phyloP scores from a whole-genome alignment of 768 basidiomycete genomes.

The Mycena floridula region DNA sequence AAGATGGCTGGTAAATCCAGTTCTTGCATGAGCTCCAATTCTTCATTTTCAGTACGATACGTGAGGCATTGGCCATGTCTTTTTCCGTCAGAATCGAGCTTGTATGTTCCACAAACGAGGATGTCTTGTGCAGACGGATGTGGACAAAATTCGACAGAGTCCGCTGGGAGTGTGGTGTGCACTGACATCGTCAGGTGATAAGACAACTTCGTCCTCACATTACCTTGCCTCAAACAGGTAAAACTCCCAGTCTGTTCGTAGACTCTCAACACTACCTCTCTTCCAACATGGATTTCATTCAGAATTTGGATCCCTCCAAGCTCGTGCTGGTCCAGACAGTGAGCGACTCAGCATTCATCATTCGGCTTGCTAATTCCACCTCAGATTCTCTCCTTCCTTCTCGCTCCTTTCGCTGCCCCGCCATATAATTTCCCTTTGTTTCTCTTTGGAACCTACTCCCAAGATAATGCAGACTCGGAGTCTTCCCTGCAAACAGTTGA shows the following conservation, averaged over 20 bases:
- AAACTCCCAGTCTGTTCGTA: too few relatives aligned
- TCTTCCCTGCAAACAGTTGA: conserved; percentile 62
- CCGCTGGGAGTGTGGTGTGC: conserved; percentile 85
- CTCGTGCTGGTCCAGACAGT: conserved; percentile 63
- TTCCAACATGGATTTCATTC: conserved; percentile 54
- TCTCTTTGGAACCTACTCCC: conserved; percentile 68
- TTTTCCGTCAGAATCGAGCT: conserved; percentile 43
- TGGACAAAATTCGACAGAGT: conserved; percentile 90
- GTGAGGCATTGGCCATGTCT: conserved; percentile 73
- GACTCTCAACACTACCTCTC: too few relatives aligned
- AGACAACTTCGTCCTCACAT: too few relatives aligned
- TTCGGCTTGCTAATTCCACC: not conserved
- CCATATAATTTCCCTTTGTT: conserved; percentile 80
- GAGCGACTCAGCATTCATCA: too few relatives aligned
- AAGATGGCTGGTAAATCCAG: conserved; percentile 75
- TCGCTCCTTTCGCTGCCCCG: conserved; percentile 48
- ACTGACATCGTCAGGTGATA: too few relatives aligned
- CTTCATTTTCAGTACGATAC: conserved; percentile 24
- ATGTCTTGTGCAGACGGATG: conserved; percentile 49
- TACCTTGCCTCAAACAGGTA: conserved; percentile 14
- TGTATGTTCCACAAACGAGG: conserved; percentile 90
- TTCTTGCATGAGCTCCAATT: conserved; percentile 38
- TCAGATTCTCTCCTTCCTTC: conserved; percentile 34
- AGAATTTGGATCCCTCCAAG: conserved; percentile 66
- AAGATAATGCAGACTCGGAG: conserved; percentile 59